Percentiles rank a stretch among this genome's conserved stretches.
Evolutionary conservation across 768 basidiomycete genomes (phyloP).

Genomic region (Russula griseocarnosa): DNA sequence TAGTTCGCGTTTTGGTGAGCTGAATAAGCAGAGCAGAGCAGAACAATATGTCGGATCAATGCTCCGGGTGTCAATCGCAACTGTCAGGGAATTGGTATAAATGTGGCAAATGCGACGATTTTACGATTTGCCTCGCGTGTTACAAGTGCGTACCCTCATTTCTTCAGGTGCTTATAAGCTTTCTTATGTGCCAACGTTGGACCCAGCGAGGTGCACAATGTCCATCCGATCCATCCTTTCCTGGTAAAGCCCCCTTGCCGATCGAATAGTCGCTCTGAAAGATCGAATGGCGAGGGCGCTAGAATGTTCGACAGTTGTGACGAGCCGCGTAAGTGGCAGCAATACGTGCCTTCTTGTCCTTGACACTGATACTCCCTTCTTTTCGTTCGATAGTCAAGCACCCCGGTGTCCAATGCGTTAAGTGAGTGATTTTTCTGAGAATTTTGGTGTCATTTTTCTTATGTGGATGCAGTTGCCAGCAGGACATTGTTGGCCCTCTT

Average conservation of each 20-base stretch:
- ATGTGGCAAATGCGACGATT: slow-evolving; percentile 75
- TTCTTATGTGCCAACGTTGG: slow-evolving; percentile 17
- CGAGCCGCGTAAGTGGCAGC: slow-evolving; percentile 23
- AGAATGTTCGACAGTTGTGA: slow-evolving; percentile 16
- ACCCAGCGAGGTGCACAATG: slow-evolving; percentile 78
- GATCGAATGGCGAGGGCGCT: slow-evolving; percentile 26
- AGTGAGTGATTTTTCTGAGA: slow-evolving; percentile 18
- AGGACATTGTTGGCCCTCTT: slow-evolving; percentile 86
- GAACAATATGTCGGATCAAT: slow-evolving; percentile 62
- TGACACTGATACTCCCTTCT: neutral
- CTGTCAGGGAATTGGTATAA: slow-evolving; percentile 71
- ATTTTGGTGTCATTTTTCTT: slow-evolving; percentile 2
- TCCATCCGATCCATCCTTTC: slow-evolving; percentile 88
- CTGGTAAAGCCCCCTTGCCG: slow-evolving; percentile 51
- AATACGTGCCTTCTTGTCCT: slow-evolving; percentile 6
- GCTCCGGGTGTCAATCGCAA: slow-evolving; percentile 73
- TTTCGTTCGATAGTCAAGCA: slow-evolving; percentile 27
- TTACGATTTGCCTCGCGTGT: slow-evolving; percentile 78
- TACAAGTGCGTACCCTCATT: slow-evolving; percentile 53
- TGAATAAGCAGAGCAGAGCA: slow-evolving; percentile 50
- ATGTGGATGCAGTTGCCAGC: slow-evolving; percentile 59
- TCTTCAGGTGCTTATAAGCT: neutral
- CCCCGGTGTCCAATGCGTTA: slow-evolving; percentile 24
- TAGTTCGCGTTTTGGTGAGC: slow-evolving; percentile 3
- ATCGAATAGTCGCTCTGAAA: slow-evolving; percentile 42